A percentile compares a stretch with the other conserved stretches of the same genome.
Evolutionary conservation across 768 basidiomycete species (phyloP).

Genomic region (Phylloporus sp.): DNA sequence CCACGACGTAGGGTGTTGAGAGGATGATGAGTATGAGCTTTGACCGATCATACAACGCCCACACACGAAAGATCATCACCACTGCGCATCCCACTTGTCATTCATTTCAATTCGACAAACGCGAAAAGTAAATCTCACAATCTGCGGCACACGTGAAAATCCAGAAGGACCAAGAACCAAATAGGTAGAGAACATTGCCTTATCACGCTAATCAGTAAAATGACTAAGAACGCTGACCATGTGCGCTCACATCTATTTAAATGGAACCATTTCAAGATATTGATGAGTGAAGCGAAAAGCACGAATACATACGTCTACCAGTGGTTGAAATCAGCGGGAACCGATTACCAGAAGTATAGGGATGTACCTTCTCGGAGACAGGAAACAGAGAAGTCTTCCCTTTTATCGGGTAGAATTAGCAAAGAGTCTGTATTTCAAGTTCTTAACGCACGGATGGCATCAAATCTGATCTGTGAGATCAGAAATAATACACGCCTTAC

Average conservation of each 20-base stretch:
- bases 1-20: background rate
- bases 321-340: background rate
- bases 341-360: background rate
- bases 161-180: background rate
- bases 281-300: background rate
- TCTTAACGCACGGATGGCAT: background rate
- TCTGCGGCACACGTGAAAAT: constrained; percentile 2
- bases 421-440: background rate
- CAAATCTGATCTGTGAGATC: background rate
- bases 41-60: background rate
- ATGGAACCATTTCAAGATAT: background rate
- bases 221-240: background rate
- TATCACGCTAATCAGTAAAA: background rate
- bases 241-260: background rate
- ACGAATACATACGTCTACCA: background rate
- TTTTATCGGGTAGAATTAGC: background rate
- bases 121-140: background rate
- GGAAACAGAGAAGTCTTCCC: background rate
- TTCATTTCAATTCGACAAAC: background rate
- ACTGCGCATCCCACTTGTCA: background rate
- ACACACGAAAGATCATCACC: constrained; percentile 1
- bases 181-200: background rate
- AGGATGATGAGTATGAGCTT: background rate
- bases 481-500: background rate
- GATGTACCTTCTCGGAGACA: background rate